Conservation (phyloP, 1,284 basidiomycete genomes). For the Irpex sp. region DNA sequence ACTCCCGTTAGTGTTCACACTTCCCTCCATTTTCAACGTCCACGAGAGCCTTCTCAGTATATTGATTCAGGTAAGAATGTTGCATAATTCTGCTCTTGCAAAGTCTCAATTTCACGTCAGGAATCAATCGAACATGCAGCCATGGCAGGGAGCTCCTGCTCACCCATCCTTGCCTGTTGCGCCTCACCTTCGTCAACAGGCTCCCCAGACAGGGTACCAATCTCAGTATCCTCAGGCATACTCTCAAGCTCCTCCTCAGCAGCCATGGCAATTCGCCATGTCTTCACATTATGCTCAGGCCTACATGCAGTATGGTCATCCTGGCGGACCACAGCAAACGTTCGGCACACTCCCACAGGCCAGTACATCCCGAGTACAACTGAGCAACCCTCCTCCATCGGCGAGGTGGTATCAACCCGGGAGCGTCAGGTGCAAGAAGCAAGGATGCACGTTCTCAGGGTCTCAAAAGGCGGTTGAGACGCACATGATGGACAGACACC, state of each 20-base stretch:
- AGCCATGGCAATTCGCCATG: constrained; percentile 24
- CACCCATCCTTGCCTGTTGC: constrained; percentile 15
- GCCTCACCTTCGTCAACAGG: constrained; percentile 9
- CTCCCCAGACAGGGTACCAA: background rate
- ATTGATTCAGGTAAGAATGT: too few relatives aligned
- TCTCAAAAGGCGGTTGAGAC: constrained; percentile 72
- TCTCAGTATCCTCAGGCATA: constrained; percentile 30
- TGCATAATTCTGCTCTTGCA: too few relatives aligned
- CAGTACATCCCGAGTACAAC: background rate
- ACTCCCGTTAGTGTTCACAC: too few relatives aligned
- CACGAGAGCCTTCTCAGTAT: too few relatives aligned
- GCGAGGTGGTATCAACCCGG: constrained; percentile 61
- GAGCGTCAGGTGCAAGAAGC: constrained; percentile 57
- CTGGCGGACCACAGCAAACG: background rate
- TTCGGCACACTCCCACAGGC: constrained; percentile 38
- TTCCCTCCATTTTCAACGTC: too few relatives aligned
- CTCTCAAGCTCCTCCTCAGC: constrained; percentile 19
- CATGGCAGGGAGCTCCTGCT: constrained; percentile 10
- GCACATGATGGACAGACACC: constrained; percentile 89
- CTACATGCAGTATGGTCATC: constrained; percentile 33
- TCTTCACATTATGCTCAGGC: constrained; percentile 59
- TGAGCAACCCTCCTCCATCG: constrained; percentile 15
- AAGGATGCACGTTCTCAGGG: constrained; percentile 72
- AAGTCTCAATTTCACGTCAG: background rate
- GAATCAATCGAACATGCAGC: constrained; percentile 7